Base-by-base conservation (phyloP, 352 stramenopile genomes). In the Detonula confervacea region DNA sequence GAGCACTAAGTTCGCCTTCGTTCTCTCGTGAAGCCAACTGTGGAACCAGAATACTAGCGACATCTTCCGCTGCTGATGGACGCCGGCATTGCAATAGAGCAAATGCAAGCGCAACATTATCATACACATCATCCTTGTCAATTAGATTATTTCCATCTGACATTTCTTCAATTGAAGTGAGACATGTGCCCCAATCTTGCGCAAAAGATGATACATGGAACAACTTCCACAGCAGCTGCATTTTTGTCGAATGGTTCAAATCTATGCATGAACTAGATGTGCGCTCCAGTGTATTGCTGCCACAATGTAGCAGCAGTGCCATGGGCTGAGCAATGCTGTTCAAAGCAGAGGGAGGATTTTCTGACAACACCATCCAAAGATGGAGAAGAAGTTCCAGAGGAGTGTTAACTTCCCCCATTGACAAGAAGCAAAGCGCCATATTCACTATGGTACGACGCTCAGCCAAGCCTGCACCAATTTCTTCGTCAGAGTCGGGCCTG, bases 71-170 rank as follows among this genome's bases (percentile, higher is more conserved):
- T 20, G 66, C 42, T 6, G 49, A 77, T 37, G 73, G 37, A 22
- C 63, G 56, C 47, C 71, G 39, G 20, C 72, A 81, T 62, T 84
- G 77, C 63, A 84, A 56, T 8, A 80, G 35, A n/a, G 63, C 77
- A 46, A 84, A 84, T 14, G 67, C 55, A 27, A 22, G 30, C 14
- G 69, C 68, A 25, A 72, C n/a, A n/a, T n/a, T 35, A 12, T 68
- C 65, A 8, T 22, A 30, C 5, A 35, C 44, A 22, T 70, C 25
- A 12, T 63, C 14, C 39, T 7, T 22, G 24, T 60, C 42, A 27
- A 12, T 14, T 47, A 24, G 4, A 30, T 62, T 29, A 6, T 59
- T n/a, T 12, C 0, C 22, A 42, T 74, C 42, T 47, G 18, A 35
- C 37, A 84, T 56, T 59, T 80, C 49, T 37, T 84, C 77, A 18